Base-by-base conservation (phyloP, 179 eudicot species). In the Beta lomatogona region DNA sequence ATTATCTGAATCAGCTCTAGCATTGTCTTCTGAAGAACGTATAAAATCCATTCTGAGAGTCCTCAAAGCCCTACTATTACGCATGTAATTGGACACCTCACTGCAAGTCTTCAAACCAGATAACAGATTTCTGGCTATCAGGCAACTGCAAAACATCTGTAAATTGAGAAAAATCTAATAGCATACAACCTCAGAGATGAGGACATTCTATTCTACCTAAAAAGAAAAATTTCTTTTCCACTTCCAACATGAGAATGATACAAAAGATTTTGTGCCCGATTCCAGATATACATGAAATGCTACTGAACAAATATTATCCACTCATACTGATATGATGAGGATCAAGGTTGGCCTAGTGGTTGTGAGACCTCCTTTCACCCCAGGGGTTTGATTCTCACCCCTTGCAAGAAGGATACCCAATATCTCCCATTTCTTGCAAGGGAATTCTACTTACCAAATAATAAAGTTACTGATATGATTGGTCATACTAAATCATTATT, bases 51-150 rank as follows among this genome's bases (percentile, higher is more conserved):
- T 81, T 85, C 89, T 86, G 54, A 75, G 86, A 74, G 88, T 70
- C 79, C 77, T 75, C 16, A 86, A 81, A 61, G 88, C 89, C 79
- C 87, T 90, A 82, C 84, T 83, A 86, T 85, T 87, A 66, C 81
- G 83, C 97, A 96, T 91, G 88, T 89, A 92, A 83, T 74, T 85
- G 85, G 81, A 90, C n/a, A 96, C 94, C 86, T 96, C 97, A 64
- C 83, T 79, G 88, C 99, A 96, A 87, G 91, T 96, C 90, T 91
- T 96, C 82, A 94, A 85, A 86, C 96, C 99, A 80, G 93, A 83
- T 67, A 96, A 91, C 63, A 94, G 82, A 86, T 91, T 94, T 85
- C 97, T 87, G 14, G 98, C 90, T 88, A 96, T 94, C 82, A 91
- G 90, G 90, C 99, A 96, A 86, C 99, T 96, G 94, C 88, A 85